A percentile compares a stretch with the other conserved stretches of the same genome.
Conservation (phyloP, 2,329 filamentous ascomycete species). For the Thermothelomyces thermophilus region DNA sequence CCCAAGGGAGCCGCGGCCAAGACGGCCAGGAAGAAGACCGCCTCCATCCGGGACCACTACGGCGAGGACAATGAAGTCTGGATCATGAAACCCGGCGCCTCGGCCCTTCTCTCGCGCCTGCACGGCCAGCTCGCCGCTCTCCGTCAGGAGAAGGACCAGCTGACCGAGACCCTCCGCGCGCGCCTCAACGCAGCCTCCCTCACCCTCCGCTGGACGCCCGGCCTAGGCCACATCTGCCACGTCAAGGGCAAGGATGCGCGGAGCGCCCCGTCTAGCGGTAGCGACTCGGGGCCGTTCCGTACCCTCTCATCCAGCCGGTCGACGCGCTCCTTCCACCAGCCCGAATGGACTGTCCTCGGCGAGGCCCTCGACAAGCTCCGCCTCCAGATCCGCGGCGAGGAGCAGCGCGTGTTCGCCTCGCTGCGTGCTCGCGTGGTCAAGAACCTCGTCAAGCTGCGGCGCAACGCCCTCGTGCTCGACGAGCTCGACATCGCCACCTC, state of each 20-base stretch:
- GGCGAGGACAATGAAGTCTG: conserved; percentile 54
- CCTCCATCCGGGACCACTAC: conserved; percentile 51
- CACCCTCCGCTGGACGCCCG: conserved; percentile 78
- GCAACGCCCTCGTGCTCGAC: conserved; percentile 85
- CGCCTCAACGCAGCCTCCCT: conserved; percentile 58
- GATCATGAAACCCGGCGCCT: conserved; percentile 65
- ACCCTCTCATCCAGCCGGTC: conserved; percentile 73
- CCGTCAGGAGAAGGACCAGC: conserved; percentile 48
- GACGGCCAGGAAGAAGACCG: conserved; percentile 36
- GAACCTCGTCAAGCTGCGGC: conserved; percentile 77
- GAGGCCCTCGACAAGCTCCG: conserved; percentile 70
- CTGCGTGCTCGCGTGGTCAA: conserved; percentile 71
- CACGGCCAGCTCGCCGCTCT: conserved; percentile 62
- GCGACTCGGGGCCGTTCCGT: no score
- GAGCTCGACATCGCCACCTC: conserved; percentile 87
- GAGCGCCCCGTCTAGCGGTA: conserved; percentile 25
- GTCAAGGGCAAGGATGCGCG: conserved; percentile 72
- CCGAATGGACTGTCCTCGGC: conserved; percentile 79
- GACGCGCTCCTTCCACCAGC: conserved; percentile 76
- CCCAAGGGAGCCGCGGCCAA: conserved; percentile 40
- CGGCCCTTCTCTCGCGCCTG: conserved; percentile 54
- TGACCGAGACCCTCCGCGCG: conserved; percentile 56
- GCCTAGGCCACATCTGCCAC: conserved; percentile 84
- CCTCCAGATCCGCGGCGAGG: conserved; percentile 73
- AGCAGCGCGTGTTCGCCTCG: conserved; percentile 69